Base-by-base conservation (phyloP, 1,139 yeast genomes). In the Trichomonascaceae sp. region DNA sequence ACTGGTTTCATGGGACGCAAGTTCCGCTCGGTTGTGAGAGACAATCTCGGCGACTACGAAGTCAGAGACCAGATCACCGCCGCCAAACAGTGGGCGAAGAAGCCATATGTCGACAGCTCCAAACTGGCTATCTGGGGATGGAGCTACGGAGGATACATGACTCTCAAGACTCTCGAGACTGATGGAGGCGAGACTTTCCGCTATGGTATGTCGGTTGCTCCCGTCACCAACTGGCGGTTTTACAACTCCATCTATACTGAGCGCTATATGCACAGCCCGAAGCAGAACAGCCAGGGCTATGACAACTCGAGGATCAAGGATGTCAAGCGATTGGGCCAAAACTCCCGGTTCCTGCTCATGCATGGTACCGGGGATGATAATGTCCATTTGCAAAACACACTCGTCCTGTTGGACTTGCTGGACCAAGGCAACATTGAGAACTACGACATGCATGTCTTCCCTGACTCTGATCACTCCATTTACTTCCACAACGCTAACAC, bases 341-440 rank as follows among this genome's bases (percentile, higher is more conserved):
- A 78, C 47, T 60, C 67, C 26, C 62, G 95, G 43, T 81, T 92
- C 50, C 57, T 89, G 41, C 50, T 89, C 4, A 77, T 87, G 77
- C 98, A 89, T 50, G 99, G 99, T 1, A 79, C 97, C 0, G 93
- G 93, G 2, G 99, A 89, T 57, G 99, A 92, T 52, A 89, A 89
- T 56, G 99, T 89, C 16, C 98, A 89, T 57, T 62, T 85, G 42
- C 95, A 85, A 53, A 85, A 89, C 57, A 78, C 93, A 28, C 65
- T 78, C 43, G 71, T 76, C 51, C 59, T 89, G 27, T 48, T 89
- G 16, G 96, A 92, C 54, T 57, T 70, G 37, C 62, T 89, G 33
- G 78, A 84, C 48, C 31, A 68, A 35, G 59, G 62, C 15, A 64
- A 62, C 5, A 70, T 84, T 8, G 85, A 78, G 45, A 89, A 89